Conservation (phyloP, 2,329 filamentous ascomycete species). For the Nemania bipapillata region DNA sequence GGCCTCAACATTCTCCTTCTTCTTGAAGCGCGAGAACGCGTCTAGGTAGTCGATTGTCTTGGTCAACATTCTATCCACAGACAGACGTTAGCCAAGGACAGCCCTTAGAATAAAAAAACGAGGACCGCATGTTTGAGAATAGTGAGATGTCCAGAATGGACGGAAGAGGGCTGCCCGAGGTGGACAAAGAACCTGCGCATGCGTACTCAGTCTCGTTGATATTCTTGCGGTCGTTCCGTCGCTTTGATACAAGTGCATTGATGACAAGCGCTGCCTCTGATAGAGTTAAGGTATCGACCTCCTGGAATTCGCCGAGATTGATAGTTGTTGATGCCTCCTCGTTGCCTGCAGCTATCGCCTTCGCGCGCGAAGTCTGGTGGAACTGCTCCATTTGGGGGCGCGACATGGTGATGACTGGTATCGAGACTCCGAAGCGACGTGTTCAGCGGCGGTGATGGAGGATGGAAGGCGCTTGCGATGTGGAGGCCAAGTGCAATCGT, state of each 20-base stretch:
- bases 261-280: constrained; percentile 93
- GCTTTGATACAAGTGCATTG: constrained; percentile 85
- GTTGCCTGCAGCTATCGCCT: constrained; percentile 77
- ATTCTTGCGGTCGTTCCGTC: constrained; percentile 81
- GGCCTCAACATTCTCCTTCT: constrained; percentile 93
- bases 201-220: constrained; percentile 84
- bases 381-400: constrained; percentile 48
- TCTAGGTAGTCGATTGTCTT: constrained; percentile 94
- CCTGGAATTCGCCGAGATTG: constrained; percentile 90
- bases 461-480: constrained; percentile 21
- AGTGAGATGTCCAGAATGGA: neutral
- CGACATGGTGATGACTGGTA: constrained; percentile 32
- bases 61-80: constrained; percentile 71
- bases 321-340: constrained; percentile 86
- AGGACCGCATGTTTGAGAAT: neutral
- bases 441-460: neutral
- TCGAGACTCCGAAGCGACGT: neutral
- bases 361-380: constrained; percentile 70
- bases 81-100: constrained; percentile 17
- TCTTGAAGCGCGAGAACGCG: constrained; percentile 94
- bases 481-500: constrained; percentile 20
- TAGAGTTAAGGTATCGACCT: constrained; percentile 89
- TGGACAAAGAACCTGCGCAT: constrained; percentile 11
- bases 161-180: neutral
- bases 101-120: neutral